Conservation (phyloP, 2,329 filamentous ascomycete genomes). For the Blastomyces emzantsi region DNA sequence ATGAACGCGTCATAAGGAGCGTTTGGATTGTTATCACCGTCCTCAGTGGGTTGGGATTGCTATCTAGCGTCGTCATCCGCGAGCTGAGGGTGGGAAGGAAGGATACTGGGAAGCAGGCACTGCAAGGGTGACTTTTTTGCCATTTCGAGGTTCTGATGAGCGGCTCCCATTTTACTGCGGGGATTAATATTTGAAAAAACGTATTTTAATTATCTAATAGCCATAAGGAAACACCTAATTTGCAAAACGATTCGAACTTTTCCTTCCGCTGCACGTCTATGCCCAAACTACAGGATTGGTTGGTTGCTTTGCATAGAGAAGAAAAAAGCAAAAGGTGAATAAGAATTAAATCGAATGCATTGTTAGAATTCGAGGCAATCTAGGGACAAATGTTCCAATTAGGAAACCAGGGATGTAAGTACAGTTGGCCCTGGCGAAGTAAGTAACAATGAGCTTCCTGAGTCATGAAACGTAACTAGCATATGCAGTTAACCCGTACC, state of each 20-base stretch:
- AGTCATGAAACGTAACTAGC: not conserved
- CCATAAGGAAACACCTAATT: not conserved
- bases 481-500: not conserved
- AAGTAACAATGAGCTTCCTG: too few species aligned
- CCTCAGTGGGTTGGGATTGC: not conserved
- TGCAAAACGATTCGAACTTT: not conserved
- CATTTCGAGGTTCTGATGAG: not conserved
- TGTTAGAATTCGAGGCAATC: not conserved
- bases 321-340: too few species aligned
- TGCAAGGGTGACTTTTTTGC: not conserved
- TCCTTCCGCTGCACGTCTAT: not conserved
- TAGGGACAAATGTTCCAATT: not conserved
- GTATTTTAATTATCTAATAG: not conserved
- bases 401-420: not conserved
- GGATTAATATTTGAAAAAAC: not conserved
- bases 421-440: not conserved
- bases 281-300: not conserved
- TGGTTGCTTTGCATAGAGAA: not conserved
- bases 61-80: not conserved
- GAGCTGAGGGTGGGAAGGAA: constrained; percentile 1
- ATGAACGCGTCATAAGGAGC: not conserved
- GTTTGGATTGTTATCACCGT: not conserved
- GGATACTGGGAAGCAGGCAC: constrained; percentile 4
- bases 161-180: not conserved
- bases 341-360: not conserved